A percentile compares a stretch with the other conserved stretches of the same genome.
Conservation (phyloP, 23 red algal genomes). For the Gracilariopsis chorda region DNA sequence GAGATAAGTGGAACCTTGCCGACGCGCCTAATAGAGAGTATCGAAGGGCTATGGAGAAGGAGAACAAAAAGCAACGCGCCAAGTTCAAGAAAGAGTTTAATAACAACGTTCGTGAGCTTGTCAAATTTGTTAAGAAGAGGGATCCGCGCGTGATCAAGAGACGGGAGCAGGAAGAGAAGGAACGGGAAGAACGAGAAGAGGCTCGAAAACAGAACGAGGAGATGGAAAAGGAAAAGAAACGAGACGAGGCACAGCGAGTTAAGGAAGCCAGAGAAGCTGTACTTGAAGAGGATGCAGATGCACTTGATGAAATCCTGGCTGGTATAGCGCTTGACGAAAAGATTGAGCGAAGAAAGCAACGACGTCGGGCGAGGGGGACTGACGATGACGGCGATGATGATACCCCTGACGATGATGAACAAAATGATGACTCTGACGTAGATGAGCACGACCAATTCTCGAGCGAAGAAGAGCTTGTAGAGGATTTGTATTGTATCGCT, state of each 20-base stretch:
- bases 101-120: constrained; percentile 74
- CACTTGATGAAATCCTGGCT: constrained; percentile 79
- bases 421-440: not conserved
- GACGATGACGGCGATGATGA: constrained; percentile 35
- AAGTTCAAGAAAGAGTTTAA: constrained; percentile 79
- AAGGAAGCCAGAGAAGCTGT: constrained; percentile 47
- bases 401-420: not conserved
- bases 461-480: not conserved
- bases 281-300: constrained; percentile 73
- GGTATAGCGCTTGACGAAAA: constrained; percentile 62
- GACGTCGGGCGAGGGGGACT: not conserved
- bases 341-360: constrained; percentile 22
- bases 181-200: constrained; percentile 37
- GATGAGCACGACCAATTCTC: not conserved
- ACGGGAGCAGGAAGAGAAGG: constrained; percentile 54
- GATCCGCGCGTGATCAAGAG: constrained; percentile 68
- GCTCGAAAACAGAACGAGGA: constrained; percentile 8
- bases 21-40: constrained; percentile 85
- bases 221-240: constrained; percentile 13
- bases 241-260: constrained; percentile 20
- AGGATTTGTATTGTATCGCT: constrained; percentile 64
- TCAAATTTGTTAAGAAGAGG: constrained; percentile 89
- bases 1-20: constrained; percentile 87
- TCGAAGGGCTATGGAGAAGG: constrained; percentile 93
- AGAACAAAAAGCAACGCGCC: constrained; percentile 77